Evolutionary conservation across 768 basidiomycete species (phyloP).

Genomic region (Phylloporus rhodoxanthus): DNA sequence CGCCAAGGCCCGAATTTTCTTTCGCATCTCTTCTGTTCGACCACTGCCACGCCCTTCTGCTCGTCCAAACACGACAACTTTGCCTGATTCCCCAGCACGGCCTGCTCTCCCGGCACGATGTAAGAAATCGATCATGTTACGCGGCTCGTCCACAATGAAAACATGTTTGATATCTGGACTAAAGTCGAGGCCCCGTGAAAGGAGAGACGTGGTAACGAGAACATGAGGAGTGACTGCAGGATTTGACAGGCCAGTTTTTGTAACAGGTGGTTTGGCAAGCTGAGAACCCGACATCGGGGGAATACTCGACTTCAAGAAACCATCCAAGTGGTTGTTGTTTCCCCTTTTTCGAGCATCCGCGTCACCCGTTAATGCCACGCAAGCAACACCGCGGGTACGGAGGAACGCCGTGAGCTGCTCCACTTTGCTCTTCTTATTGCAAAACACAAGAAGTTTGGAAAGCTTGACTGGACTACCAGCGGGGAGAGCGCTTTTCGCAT

Average conservation of each 20-base stretch:
- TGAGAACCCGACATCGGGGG: not conserved
- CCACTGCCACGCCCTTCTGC: constrained; percentile 56
- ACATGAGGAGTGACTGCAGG: constrained; percentile 49
- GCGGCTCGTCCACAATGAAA: constrained; percentile 81
- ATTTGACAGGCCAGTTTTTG: constrained; percentile 14
- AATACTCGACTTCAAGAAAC: constrained; percentile 48
- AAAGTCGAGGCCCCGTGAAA: constrained; percentile 89
- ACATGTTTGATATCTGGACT: constrained; percentile 70
- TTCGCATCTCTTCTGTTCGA: constrained; percentile 45
- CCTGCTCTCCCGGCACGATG: constrained; percentile 86
- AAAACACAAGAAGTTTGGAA: constrained; percentile 76
- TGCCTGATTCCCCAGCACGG: constrained; percentile 63
- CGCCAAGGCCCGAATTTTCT: constrained; percentile 38
- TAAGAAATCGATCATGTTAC: constrained; percentile 87
- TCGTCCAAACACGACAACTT: constrained; percentile 74
- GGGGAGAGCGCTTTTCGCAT: constrained; percentile 22
- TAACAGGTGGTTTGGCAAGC: not conserved
- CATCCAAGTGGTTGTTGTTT: constrained; percentile 69
- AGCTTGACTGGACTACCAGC: constrained; percentile 28
- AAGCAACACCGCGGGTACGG: constrained; percentile 53
- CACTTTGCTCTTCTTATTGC: constrained; percentile 70
- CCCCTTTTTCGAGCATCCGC: constrained; percentile 56
- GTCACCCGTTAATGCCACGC: constrained; percentile 59
- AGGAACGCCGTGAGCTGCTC: constrained; percentile 56
- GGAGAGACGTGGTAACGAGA: constrained; percentile 83